Evolutionary conservation across 1,284 basidiomycete genomes (phyloP).

Genomic region (Cryptococcus sp.): DNA sequence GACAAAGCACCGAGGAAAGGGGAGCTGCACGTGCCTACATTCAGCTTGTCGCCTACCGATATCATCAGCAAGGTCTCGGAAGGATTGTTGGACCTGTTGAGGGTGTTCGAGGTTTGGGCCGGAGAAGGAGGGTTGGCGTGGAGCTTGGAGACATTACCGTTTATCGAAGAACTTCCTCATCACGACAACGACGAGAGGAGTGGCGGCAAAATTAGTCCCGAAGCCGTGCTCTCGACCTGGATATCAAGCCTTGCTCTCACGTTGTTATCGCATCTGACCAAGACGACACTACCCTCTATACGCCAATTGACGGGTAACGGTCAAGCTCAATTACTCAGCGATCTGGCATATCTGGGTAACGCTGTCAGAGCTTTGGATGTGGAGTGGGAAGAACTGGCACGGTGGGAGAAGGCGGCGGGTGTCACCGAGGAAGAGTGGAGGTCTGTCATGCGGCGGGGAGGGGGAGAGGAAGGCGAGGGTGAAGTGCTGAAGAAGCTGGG

Average conservation of each 20-base stretch:
- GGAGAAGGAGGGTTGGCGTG: slow-evolving; percentile 88
- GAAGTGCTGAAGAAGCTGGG: slow-evolving; percentile 23
- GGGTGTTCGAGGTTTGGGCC: slow-evolving; percentile 91
- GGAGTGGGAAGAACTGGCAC: slow-evolving; percentile 70
- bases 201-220: slow-evolving; percentile 55
- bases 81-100: slow-evolving; percentile 85
- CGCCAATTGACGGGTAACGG: slow-evolving; percentile 64
- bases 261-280: slow-evolving; percentile 71
- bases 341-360: slow-evolving; percentile 84
- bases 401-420: slow-evolving; percentile 68
- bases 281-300: slow-evolving; percentile 64
- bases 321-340: slow-evolving; percentile 79
- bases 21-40: slow-evolving; percentile 83
- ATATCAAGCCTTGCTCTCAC: slow-evolving; percentile 81
- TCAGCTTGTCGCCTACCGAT: slow-evolving; percentile 88
- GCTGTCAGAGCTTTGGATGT: slow-evolving; percentile 90
- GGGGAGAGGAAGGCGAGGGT: slow-evolving; percentile 10
- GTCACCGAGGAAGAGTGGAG: slow-evolving; percentile 58
- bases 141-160: slow-evolving; percentile 78
- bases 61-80: slow-evolving; percentile 87
- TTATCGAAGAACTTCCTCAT: slow-evolving; percentile 63
- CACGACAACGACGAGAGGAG: slow-evolving; percentile 44
- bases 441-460: slow-evolving; percentile 7
- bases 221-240: slow-evolving; percentile 83
- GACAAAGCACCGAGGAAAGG: slow-evolving; percentile 44